Evolutionary conservation across 805 yeast genomes (phyloP).

Genomic region (Ogataea allantospora): DNA sequence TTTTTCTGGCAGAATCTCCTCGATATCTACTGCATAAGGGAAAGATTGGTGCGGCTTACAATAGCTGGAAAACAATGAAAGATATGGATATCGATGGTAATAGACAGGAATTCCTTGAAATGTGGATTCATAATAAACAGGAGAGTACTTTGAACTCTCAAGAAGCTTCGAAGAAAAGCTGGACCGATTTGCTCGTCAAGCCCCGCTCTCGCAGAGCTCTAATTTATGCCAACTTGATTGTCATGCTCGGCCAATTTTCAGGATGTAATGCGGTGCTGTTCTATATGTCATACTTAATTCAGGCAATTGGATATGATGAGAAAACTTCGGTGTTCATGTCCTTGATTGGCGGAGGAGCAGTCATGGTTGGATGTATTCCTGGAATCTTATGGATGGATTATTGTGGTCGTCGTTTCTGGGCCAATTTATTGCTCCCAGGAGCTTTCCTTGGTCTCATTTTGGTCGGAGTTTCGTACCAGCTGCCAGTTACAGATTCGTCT

Average conservation of each 20-base stretch:
- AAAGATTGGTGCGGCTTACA: conserved; percentile 50
- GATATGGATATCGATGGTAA: conserved; percentile 41
- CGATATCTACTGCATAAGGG: conserved; percentile 53
- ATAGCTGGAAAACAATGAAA: conserved; percentile 55
- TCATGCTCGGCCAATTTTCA: conserved; percentile 60
- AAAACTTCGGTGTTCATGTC: conserved; percentile 62
- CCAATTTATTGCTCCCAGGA: conserved; percentile 50
- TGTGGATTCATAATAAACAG: conserved; percentile 26
- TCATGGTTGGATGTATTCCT: conserved; percentile 63
- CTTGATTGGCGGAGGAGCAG: conserved; percentile 64
- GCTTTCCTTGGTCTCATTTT: conserved; percentile 59
- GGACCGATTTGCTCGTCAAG: conserved; percentile 50
- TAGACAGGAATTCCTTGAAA: conserved; percentile 55
- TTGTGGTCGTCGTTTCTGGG: conserved; percentile 61
- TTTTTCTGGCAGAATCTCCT: conserved; percentile 61
- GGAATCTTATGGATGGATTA: conserved; percentile 58
- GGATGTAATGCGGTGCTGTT: conserved; percentile 68
- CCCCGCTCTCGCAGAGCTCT: conserved; percentile 63
- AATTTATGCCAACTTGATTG: conserved; percentile 55
- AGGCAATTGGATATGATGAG: conserved; percentile 49
- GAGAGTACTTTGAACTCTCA: conserved; percentile 48
- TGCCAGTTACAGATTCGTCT: conserved; percentile 41
- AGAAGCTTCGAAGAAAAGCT: conserved; percentile 37
- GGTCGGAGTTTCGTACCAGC: conserved; percentile 56
- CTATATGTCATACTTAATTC: conserved; percentile 59